A percentile compares a stretch with the other conserved stretches of the same genome.
Evolutionary conservation across 345 rosid genomes (phyloP).

Genomic region (Stellera chamaejasme): DNA sequence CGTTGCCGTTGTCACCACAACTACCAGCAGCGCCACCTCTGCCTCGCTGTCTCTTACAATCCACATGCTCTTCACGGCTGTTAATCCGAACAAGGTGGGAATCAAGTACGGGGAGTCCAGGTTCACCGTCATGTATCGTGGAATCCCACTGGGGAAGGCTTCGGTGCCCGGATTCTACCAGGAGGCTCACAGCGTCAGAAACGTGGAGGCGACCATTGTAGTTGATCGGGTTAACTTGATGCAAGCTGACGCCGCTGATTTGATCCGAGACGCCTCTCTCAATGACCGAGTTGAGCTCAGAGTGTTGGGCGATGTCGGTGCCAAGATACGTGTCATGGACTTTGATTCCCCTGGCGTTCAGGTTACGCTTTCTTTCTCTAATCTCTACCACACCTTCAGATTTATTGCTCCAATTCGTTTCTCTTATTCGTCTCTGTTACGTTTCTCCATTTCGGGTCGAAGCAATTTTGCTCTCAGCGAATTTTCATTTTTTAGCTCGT

Average conservation of each 20-base stretch:
- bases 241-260: constrained; percentile 73
- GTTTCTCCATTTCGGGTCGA: not conserved
- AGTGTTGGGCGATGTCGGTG: constrained; percentile 78
- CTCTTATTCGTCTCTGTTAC: not conserved
- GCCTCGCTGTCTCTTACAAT: constrained; percentile 72
- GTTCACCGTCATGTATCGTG: constrained; percentile 92
- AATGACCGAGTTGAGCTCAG: constrained; percentile 82
- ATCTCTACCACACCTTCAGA: not conserved
- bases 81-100: constrained; percentile 92
- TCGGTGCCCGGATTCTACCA: constrained; percentile 88
- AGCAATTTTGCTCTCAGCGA: not conserved
- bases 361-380: constrained; percentile 27
- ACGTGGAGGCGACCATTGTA: constrained; percentile 69
- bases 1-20: constrained; percentile 13
- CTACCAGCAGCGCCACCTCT: constrained; percentile 20
- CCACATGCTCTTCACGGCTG: constrained; percentile 77
- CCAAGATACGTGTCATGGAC: constrained; percentile 84
- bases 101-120: constrained; percentile 93
- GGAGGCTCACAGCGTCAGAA: constrained; percentile 67
- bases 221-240: constrained; percentile 78
- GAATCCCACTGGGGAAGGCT: constrained; percentile 86
- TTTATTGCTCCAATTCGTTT: not conserved
- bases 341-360: constrained; percentile 96
- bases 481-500: not conserved
- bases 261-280: constrained; percentile 74